phyloP scores from a whole-genome alignment of 345 rosid genomes.

The Melaleuca alternifolia region DNA sequence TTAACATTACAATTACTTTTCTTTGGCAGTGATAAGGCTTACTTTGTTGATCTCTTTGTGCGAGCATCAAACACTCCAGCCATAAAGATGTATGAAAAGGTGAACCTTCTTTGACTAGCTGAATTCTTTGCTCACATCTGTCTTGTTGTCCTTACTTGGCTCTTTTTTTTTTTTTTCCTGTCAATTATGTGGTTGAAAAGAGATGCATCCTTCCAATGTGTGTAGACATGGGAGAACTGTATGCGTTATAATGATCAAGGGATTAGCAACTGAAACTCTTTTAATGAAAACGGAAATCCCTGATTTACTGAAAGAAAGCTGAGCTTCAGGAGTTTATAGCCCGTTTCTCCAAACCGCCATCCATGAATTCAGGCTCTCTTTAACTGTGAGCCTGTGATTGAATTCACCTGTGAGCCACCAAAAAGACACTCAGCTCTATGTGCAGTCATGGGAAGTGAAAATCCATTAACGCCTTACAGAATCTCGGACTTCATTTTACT shows the following conservation, averaged over 20 bases:
- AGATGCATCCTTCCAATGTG: neutral
- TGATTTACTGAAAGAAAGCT: neutral
- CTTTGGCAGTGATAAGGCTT: constrained; percentile 71
- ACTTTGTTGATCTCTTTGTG: constrained; percentile 92
- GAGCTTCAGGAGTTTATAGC: neutral
- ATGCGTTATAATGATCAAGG: neutral
- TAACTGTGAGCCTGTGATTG: neutral
- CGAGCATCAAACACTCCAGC: constrained; percentile 95
- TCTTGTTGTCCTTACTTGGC: neutral
- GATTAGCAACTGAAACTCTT: neutral
- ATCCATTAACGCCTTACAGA: too few species aligned
- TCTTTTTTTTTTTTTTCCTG: neutral
- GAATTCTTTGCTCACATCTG: neutral
- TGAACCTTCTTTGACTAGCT: constrained; percentile 3
- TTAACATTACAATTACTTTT: neutral
- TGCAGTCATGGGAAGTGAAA: too few species aligned
- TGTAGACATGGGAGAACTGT: neutral
- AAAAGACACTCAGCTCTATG: too few species aligned
- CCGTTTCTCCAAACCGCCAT: neutral
- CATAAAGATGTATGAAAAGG: constrained; percentile 98
- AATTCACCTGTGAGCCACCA: too few species aligned
- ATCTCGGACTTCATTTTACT: too few species aligned
- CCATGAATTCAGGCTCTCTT: neutral
- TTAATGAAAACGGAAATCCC: neutral
- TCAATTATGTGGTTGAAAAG: neutral